Conservation (phyloP, 2,329 filamentous ascomycete genomes). For the Ciborinia camelliae region DNA sequence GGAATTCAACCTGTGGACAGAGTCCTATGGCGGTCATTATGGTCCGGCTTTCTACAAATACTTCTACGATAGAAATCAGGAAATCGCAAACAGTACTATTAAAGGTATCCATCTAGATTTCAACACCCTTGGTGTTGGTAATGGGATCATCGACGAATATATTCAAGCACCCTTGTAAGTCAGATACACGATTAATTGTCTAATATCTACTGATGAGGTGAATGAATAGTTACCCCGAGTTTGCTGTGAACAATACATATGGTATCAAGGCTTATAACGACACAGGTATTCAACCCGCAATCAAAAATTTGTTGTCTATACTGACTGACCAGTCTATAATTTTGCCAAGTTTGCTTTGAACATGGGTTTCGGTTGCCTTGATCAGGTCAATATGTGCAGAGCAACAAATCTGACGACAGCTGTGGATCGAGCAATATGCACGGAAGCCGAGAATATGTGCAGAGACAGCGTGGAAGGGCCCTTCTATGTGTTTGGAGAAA, state of each 20-base stretch:
- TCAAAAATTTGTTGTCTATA: background rate
- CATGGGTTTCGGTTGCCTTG: constrained; percentile 41
- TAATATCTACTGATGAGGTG: background rate
- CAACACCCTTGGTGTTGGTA: constrained; percentile 61
- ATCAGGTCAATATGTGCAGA: constrained; percentile 49
- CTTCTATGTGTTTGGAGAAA: constrained; percentile 37
- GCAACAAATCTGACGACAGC: constrained; percentile 44
- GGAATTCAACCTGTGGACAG: constrained; percentile 57
- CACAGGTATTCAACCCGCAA: constrained; percentile 20
- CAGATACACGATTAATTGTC: background rate
- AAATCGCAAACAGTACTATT: constrained; percentile 48
- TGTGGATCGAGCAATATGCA: constrained; percentile 43
- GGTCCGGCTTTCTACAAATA: constrained; percentile 49
- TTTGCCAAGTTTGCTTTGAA: constrained; percentile 49
- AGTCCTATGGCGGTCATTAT: constrained; percentile 47
- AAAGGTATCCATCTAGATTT: constrained; percentile 56
- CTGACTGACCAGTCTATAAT: constrained; percentile 44
- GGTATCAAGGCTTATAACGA: constrained; percentile 33
- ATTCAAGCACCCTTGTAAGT: constrained; percentile 46
- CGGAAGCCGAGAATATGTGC: constrained; percentile 52
- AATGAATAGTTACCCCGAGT: constrained; percentile 32
- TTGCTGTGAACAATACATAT: constrained; percentile 49
- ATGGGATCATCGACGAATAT: constrained; percentile 62
- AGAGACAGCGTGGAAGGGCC: constrained; percentile 52
- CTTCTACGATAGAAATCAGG: constrained; percentile 58